phyloP scores from a whole-genome alignment of 352 stramenopile genomes.

The Blastocystis sp. region DNA sequence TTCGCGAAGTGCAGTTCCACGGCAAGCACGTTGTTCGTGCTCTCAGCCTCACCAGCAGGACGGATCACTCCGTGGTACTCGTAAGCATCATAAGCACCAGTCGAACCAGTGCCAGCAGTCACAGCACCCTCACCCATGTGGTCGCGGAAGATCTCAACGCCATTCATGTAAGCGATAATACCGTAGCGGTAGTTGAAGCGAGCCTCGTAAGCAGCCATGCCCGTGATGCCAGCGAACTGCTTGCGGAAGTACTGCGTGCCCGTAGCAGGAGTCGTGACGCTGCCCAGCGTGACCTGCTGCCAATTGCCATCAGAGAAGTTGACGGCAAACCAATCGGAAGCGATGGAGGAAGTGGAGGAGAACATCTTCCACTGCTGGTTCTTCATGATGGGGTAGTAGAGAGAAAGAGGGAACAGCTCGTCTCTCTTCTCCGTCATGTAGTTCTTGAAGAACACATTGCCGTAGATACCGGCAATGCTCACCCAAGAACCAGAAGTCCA shows the following conservation, averaged over 20 bases:
- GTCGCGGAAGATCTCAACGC: constrained; percentile 4
- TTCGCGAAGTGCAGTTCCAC: constrained; percentile 17
- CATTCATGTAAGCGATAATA: constrained; percentile 39
- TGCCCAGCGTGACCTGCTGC: no score
- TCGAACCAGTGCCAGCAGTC: neutral
- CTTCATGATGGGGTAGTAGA: constrained; percentile 9
- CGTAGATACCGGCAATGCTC: neutral
- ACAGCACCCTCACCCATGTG: neutral
- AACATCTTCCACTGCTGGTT: neutral
- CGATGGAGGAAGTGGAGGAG: neutral
- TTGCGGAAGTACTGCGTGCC: constrained; percentile 33
- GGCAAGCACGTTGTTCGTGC: neutral
- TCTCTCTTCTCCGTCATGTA: neutral
- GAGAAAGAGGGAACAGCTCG: neutral
- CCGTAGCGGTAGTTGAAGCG: neutral
- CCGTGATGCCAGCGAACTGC: constrained; percentile 17
- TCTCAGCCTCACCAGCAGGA: neutral
- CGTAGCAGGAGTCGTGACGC: neutral
- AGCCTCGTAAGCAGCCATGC: constrained; percentile 25
- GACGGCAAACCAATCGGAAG: no score
- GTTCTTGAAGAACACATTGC: neutral
- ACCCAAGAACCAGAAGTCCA: neutral
- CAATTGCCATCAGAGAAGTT: no score
- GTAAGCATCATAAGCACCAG: neutral
- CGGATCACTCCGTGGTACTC: constrained; percentile 25